These are phyloP conservation scores for Ramaria rubella DNA, from an alignment of 768 basidiomycete species.

Conservation along the genomic window DNA sequence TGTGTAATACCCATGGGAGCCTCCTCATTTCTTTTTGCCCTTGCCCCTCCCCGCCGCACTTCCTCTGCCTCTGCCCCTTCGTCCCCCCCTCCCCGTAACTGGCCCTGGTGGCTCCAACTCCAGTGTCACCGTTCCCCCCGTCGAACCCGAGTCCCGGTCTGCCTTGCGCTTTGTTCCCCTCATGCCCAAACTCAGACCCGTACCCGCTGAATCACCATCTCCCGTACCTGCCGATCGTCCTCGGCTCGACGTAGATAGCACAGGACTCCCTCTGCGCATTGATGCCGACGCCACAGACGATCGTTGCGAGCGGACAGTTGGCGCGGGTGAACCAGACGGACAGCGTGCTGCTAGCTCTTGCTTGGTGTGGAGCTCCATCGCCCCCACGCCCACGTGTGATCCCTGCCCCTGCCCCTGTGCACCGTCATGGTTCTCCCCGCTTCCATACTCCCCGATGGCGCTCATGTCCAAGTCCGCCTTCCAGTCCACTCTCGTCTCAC, in stretches of 20 bases:
- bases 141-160: too few relatives aligned
- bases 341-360: conserved; percentile 7
- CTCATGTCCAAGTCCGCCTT: conserved; percentile 29
- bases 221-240: conserved; percentile 36
- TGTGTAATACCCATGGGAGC: too few relatives aligned
- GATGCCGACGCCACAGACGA: conserved; percentile 24
- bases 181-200: neutral
- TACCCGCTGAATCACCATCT: conserved; percentile 20
- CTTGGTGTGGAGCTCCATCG: conserved; percentile 5
- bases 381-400: too few relatives aligned
- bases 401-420: too few relatives aligned
- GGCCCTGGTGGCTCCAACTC: conserved; percentile 40
- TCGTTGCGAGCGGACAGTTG: conserved; percentile 40
- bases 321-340: conserved; percentile 35
- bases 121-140: conserved; percentile 17
- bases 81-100: conserved; percentile 31
- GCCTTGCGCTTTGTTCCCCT: conserved; percentile 45
- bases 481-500: conserved; percentile 54
- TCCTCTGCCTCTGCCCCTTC: conserved; percentile 27
- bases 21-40: conserved; percentile 12
- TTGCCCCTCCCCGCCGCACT: conserved; percentile 28
- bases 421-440: conserved; percentile 26
- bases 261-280: conserved; percentile 26
- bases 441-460: conserved; percentile 20
- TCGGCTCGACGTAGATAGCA: conserved; percentile 35